These are phyloP conservation scores for Phytophthora hibernalis DNA, from an alignment of 352 stramenopile genomes.

Conservation along the genomic window DNA sequence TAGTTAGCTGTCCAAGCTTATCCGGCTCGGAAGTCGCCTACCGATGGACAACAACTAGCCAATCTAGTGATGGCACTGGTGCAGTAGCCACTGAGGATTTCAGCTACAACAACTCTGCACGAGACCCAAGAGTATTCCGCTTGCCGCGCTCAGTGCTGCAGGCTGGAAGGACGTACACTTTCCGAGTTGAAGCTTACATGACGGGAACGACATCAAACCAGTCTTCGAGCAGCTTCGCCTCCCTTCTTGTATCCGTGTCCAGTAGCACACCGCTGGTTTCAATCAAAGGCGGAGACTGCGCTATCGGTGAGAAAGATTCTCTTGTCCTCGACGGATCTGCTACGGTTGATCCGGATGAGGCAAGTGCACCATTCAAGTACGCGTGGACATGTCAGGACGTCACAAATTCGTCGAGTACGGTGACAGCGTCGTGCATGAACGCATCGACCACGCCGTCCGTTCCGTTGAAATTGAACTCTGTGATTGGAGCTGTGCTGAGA, in stretches of 20 bases:
- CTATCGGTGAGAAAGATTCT: constrained; percentile 55
- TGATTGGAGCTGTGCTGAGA: constrained; percentile 28
- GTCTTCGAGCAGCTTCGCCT: constrained; percentile 43
- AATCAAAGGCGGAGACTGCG: constrained; percentile 54
- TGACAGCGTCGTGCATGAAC: constrained; percentile 27
- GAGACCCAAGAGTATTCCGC: constrained; percentile 68
- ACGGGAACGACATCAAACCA: constrained; percentile 20
- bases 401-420: constrained; percentile 38
- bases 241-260: constrained; percentile 49
- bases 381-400: constrained; percentile 64
- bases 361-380: constrained; percentile 46
- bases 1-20: constrained; percentile 50
- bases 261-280: constrained; percentile 45
- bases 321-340: constrained; percentile 57
- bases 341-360: constrained; percentile 60
- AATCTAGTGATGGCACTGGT: constrained; percentile 6
- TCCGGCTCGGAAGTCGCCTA: constrained; percentile 49
- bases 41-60: constrained; percentile 51
- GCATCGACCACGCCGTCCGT: neutral
- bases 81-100: constrained; percentile 38
- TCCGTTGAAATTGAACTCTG: constrained; percentile 25
- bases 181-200: constrained; percentile 64
- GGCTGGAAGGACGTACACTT: constrained; percentile 58
- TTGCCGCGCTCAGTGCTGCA: constrained; percentile 46
- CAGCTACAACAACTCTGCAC: constrained; percentile 59